Base-by-base conservation (phyloP, 2,329 filamentous ascomycete species). In the Lizonia empirigonia region DNA sequence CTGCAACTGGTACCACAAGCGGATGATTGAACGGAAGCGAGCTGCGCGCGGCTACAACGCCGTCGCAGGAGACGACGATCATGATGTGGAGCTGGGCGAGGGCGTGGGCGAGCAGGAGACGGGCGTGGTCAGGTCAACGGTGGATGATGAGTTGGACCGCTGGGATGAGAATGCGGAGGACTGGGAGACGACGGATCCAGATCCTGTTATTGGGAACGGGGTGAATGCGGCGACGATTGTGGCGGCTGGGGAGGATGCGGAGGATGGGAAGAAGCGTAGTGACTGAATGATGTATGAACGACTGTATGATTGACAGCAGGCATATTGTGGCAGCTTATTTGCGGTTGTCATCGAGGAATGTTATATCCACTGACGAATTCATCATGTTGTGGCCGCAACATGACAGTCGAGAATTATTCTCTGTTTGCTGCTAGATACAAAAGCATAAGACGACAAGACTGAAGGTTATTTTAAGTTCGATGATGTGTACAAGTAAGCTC, bases 1-100 rank as follows among this genome's bases (percentile, higher is more conserved):
- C 16, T 95, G 90, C 71, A 87, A 85, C 50, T 93, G 90, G 89
- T 99, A 99, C 71, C 94, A 99, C 76, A 88, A 89, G 69, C 87
- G 94, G 52, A 97, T 97, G 91, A 78, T 97, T 30, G 93, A 97
- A 74, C 83, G 94, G 56, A 90, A 89, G 70, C 83, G 92, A 53
- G 79, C 85, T 66, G 85, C 84, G 47, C 89, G 89, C 67, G 83
- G 84, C 42, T 95, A 95, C 67, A 81, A 83, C 44, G 81, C 83
- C 6, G 82, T 95, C 5, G 83, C 88, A 0, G 85, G 84, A 22
- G 83, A 84, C 12, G 82, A 81, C 5, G 77, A 76, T 18, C 67
- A 68, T 33, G 76, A 96, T 70, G 74, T 96, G 12, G 92, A 96
- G 76, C 81, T 96, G 6, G 91, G 89, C 1, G 84, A 87, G 56